Percentiles rank a stretch among this genome's conserved stretches.
Evolutionary conservation across 2,329 filamentous ascomycete species (phyloP).

Genomic region (Arthrobotrys conoides): DNA sequence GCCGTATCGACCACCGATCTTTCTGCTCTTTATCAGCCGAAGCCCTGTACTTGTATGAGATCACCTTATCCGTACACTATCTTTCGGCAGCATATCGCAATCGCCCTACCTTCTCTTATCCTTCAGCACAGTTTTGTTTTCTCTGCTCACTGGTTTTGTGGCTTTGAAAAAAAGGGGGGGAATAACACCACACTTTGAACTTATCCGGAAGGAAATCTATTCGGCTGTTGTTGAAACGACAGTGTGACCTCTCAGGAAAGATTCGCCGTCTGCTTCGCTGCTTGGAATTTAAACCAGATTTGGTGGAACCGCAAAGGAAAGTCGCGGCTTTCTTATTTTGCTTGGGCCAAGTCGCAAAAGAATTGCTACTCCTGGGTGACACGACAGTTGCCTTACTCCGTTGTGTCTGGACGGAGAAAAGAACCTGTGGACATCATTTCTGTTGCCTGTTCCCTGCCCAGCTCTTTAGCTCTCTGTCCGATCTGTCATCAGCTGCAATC

Average conservation of each 20-base stretch:
- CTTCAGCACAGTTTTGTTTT: neutral
- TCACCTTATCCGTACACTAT: constrained; percentile 25
- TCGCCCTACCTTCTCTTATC: constrained; percentile 9
- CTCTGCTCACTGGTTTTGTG: constrained; percentile 11
- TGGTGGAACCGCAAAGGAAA: constrained; percentile 19
- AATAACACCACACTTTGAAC: constrained; percentile 44
- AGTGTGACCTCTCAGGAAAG: constrained; percentile 25
- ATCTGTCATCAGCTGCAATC: constrained; percentile 48
- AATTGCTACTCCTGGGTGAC: constrained; percentile 34
- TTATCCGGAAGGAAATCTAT: constrained; percentile 50
- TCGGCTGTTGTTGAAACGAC: constrained; percentile 27
- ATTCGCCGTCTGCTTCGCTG: constrained; percentile 14
- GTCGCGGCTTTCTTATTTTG: constrained; percentile 18
- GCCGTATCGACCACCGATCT: constrained; percentile 38
- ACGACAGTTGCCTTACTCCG: constrained; percentile 24
- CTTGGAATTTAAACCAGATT: constrained; percentile 24
- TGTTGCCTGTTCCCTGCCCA: constrained; percentile 45
- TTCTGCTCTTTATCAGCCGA: constrained; percentile 41
- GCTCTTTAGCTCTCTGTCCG: constrained; percentile 51
- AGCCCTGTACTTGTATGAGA: constrained; percentile 26
- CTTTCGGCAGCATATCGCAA: constrained; percentile 20
- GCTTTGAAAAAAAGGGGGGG: constrained; percentile 43
- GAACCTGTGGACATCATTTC: constrained; percentile 26
- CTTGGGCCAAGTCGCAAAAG: constrained; percentile 38
- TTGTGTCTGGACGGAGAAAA: constrained; percentile 30